A percentile compares a stretch with the other conserved stretches of the same genome.
phyloP scores from a whole-genome alignment of 306 rosid genomes.

The Sophora flavescens region DNA sequence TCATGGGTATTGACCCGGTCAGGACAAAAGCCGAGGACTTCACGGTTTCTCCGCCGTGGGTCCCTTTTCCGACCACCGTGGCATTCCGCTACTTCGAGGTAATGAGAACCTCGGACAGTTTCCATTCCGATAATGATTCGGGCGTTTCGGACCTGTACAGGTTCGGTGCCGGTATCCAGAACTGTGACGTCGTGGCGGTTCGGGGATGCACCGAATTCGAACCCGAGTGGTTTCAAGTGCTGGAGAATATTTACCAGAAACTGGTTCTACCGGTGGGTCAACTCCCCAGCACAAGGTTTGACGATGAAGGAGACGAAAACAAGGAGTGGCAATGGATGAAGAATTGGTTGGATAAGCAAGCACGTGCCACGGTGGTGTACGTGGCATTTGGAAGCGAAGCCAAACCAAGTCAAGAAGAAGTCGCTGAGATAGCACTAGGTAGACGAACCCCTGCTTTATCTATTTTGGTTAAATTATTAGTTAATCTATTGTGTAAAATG shows the following conservation, averaged over 20 bases:
- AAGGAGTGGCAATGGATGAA: slow-evolving; percentile 28
- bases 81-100: slow-evolving; percentile 47
- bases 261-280: slow-evolving; percentile 45
- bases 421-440: slow-evolving; percentile 53
- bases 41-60: slow-evolving; percentile 47
- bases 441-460: too few species aligned
- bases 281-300: neutral
- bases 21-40: slow-evolving; percentile 43
- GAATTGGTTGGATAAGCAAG: slow-evolving; percentile 56
- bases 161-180: neutral
- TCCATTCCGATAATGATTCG: neutral
- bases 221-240: slow-evolving; percentile 45
- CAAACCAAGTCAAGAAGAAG: slow-evolving; percentile 50
- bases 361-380: slow-evolving; percentile 47
- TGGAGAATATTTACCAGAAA: slow-evolving; percentile 27
- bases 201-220: slow-evolving; percentile 43
- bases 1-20: neutral
- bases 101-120: neutral
- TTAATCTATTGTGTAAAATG: too few species aligned
- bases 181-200: slow-evolving; percentile 13
- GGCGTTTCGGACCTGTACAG: slow-evolving; percentile 32
- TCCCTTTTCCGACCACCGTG: slow-evolving; percentile 42
- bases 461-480: too few species aligned
- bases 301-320: neutral
- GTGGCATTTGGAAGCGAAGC: slow-evolving; percentile 67